Percentiles rank a stretch among this genome's conserved stretches.
Evolutionary conservation across 2,329 filamentous ascomycete species (phyloP).

Genomic region (Sordariomycetes sp.): DNA sequence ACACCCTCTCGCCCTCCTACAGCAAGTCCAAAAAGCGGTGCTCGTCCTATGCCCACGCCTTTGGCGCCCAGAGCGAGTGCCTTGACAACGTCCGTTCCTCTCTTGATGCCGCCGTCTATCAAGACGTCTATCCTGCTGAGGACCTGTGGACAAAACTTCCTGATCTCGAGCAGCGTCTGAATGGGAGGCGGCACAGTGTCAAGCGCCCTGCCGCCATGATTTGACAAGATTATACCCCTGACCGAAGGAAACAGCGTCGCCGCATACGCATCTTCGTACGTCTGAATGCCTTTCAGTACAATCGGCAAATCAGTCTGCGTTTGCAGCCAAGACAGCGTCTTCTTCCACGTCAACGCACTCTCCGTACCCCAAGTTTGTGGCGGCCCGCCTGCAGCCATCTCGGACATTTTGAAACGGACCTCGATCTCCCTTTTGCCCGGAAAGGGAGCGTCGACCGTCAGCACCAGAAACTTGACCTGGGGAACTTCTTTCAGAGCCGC

Average conservation of each 20-base stretch:
- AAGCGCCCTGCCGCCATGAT: constrained; percentile 31
- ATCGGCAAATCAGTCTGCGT: constrained; percentile 22
- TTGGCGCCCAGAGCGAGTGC: constrained; percentile 27
- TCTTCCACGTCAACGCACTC: constrained; percentile 53
- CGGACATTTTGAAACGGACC: constrained; percentile 38
- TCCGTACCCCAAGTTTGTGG: constrained; percentile 45
- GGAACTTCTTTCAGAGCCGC: constrained; percentile 61
- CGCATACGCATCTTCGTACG: constrained; percentile 23
- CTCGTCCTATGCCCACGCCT: constrained; percentile 31
- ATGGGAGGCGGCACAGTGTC: constrained; percentile 18
- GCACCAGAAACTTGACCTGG: constrained; percentile 48
- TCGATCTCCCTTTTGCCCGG: constrained; percentile 43
- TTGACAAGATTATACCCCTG: constrained; percentile 27
- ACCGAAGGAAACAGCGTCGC: constrained; percentile 19
- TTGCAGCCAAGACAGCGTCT: constrained; percentile 24
- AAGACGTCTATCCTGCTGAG: constrained; percentile 29
- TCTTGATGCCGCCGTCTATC: constrained; percentile 27
- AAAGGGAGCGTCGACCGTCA: constrained; percentile 50
- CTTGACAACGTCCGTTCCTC: constrained; percentile 29
- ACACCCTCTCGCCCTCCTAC: constrained; percentile 1
- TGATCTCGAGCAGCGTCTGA: constrained; percentile 20
- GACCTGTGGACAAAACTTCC: constrained; percentile 33
- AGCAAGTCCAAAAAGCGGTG: constrained; percentile 12
- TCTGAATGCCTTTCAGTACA: constrained; percentile 27
- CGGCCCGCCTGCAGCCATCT: constrained; percentile 39